Evolutionary conservation across 331 rosid species (phyloP).

Genomic region (Erythrophleum ivorense): DNA sequence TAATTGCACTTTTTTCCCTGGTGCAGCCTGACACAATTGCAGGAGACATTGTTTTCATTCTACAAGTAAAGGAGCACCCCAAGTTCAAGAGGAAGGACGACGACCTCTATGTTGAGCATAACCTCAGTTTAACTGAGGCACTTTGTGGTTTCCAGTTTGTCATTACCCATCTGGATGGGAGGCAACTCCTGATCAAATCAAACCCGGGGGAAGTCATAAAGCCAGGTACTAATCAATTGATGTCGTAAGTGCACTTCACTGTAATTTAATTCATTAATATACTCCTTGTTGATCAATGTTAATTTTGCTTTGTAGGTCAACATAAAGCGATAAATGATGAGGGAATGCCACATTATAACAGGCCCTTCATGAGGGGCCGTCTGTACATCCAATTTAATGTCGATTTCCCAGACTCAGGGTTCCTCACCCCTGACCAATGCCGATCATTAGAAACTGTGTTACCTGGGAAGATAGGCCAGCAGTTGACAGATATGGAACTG

Average conservation of each 20-base stretch:
- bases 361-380: slow-evolving; percentile 72
- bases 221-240: slow-evolving; percentile 57
- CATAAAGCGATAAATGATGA: slow-evolving; percentile 71
- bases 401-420: slow-evolving; percentile 62
- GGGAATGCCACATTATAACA: slow-evolving; percentile 73
- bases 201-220: slow-evolving; percentile 73
- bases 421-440: slow-evolving; percentile 58
- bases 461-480: slow-evolving; percentile 50
- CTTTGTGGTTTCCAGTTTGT: slow-evolving; percentile 79
- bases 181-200: slow-evolving; percentile 73
- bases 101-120: slow-evolving; percentile 68
- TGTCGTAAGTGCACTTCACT: neutral
- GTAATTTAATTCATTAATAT: neutral
- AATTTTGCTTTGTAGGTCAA: slow-evolving; percentile 52
- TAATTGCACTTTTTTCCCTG: neutral
- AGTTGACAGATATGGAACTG: slow-evolving; percentile 60
- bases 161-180: slow-evolving; percentile 75
- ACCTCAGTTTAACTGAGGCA: slow-evolving; percentile 67
- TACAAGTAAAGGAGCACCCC: slow-evolving; percentile 76
- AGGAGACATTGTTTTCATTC: slow-evolving; percentile 68
- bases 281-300: neutral
- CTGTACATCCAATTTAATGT: slow-evolving; percentile 67
- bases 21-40: slow-evolving; percentile 74
- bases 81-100: slow-evolving; percentile 60
- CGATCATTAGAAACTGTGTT: slow-evolving; percentile 48